Base-by-base conservation (phyloP, 2,329 filamentous ascomycete species). In the Daldinia sp. region DNA sequence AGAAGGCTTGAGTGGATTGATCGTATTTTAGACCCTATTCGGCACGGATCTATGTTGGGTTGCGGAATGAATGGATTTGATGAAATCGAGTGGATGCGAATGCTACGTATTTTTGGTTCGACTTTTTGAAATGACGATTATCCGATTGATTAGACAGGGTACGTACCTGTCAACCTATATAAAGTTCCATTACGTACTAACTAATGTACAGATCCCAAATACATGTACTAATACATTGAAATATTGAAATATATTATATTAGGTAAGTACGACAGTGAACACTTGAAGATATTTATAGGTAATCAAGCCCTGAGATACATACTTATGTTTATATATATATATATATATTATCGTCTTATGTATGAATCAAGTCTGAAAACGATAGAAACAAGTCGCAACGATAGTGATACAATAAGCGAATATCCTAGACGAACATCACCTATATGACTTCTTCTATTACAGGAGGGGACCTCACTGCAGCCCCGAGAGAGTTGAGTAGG, bases 381-480 rank as follows among this genome's bases (percentile, higher is more conserved):
- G 9, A 33, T 1, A 33, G 30, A 33, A 33, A 10, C 30, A 33
- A 33, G 30, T 33, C 30, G 9, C 30, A 33, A 33, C 37, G 51
- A 65, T 42, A 63, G 28, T 54, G 33, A 39, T 39, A 53, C 35
- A 33, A 28, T 15, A 26, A 46, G 44, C 9, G 51, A 7, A 66
- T 48, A 59, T 39, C 60, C 55, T n/a, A 37, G 53, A 60, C 46
- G 10, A 15, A 51, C 12, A 62, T 61, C 58, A 62, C 60, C 67
- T 70, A 70, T 70, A 70, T 51, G 12, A 58, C 44, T 37, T 33
- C 23, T 41, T 62, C 35, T 70, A 70, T 68, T 65, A 65, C 58
- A 65, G 42, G 57, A 42, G 48, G 53, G 60, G 30, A 53, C 62
- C 20, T 23, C 20, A 23, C 20, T 67, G 63, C 63, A 66, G 67